phyloP scores from a whole-genome alignment of 129 eudicot genomes.

The Sambucus nigra region DNA sequence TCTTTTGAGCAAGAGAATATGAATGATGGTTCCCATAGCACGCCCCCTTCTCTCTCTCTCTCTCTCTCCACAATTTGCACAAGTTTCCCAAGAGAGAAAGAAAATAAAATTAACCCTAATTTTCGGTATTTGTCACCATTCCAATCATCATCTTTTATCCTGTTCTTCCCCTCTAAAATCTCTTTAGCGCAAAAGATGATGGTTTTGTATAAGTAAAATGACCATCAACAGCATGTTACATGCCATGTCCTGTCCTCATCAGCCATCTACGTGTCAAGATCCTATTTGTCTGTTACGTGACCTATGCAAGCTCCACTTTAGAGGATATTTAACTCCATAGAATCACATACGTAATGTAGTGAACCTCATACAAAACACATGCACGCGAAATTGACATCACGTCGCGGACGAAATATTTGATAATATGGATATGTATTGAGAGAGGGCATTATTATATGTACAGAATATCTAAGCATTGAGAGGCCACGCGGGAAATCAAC shows the following conservation, averaged over 20 bases:
- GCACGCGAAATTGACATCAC: no score
- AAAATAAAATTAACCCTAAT: slow-evolving; percentile 11
- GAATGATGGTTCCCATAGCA: slow-evolving; percentile 34
- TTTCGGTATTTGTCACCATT: slow-evolving; percentile 17
- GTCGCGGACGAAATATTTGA: not conserved
- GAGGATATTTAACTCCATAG: not conserved
- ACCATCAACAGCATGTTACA: not conserved
- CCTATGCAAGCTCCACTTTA: not conserved
- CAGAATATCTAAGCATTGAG: not conserved
- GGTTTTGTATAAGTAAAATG: no score
- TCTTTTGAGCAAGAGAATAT: slow-evolving; percentile 16
- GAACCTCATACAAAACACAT: no score
- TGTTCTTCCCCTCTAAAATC: slow-evolving; percentile 2
- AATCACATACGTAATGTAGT: no score
- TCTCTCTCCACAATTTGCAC: slow-evolving; percentile 17
- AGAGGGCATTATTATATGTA: not conserved
- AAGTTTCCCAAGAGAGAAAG: slow-evolving; percentile 10
- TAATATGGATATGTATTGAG: not conserved
- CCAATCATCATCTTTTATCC: slow-evolving; percentile 18
- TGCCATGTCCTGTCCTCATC: not conserved
- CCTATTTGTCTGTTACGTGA: not conserved
- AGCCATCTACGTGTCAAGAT: not conserved
- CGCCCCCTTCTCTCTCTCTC: slow-evolving; percentile 16
- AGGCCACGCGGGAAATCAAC: slow-evolving; percentile 42
- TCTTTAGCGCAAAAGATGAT: no score